These are phyloP conservation scores for Aspergillus hancockii DNA, from an alignment of 495 filamentous ascomycete species.

Conservation along the genomic window DNA sequence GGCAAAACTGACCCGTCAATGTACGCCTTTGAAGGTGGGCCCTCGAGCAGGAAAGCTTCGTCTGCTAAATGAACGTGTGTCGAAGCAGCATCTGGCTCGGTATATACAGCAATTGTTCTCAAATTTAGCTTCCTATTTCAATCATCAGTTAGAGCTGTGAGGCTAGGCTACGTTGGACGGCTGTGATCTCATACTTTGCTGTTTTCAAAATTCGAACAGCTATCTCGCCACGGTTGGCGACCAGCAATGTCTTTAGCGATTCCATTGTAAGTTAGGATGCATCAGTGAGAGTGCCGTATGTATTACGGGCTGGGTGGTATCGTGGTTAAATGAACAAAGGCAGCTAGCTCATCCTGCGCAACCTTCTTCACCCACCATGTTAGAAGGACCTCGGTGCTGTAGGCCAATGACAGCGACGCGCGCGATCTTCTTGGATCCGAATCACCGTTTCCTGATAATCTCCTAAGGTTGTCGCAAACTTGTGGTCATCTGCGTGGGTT, in stretches of 20 bases:
- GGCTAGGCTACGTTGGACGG: no score
- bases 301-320: conserved; percentile 31
- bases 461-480: not conserved
- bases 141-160: not conserved
- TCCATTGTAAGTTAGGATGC: conserved; percentile 29
- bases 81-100: conserved; percentile 55
- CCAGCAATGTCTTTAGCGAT: conserved; percentile 37
- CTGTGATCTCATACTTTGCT: conserved; percentile 27
- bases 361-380: not conserved
- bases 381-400: not conserved
- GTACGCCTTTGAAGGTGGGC: conserved; percentile 46
- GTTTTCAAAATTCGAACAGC: conserved; percentile 50
- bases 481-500: not conserved
- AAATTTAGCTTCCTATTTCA: conserved; percentile 37
- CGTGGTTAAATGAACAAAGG: not conserved
- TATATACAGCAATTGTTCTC: conserved; percentile 55
- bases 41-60: conserved; percentile 48
- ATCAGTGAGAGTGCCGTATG: not conserved
- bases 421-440: not conserved
- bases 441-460: conserved; percentile 7
- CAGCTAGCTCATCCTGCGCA: not conserved
- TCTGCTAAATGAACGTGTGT: conserved; percentile 56
- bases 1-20: conserved; percentile 38
- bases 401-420: conserved; percentile 3
- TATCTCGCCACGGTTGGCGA: conserved; percentile 61